Evolutionary conservation across 129 eudicot species (phyloP).

Genomic region (Solidago caesia): DNA sequence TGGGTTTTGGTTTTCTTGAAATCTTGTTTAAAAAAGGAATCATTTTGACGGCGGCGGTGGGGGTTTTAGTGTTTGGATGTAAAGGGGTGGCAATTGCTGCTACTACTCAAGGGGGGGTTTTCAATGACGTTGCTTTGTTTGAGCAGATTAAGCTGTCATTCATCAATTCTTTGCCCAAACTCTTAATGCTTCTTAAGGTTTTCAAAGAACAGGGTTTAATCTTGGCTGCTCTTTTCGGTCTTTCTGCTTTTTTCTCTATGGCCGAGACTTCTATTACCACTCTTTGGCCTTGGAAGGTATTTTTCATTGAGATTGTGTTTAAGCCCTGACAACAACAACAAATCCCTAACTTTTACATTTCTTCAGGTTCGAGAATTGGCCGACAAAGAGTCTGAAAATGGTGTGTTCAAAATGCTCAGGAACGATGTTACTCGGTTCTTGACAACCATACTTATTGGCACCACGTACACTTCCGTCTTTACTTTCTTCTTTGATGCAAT

Average conservation of each 20-base stretch:
- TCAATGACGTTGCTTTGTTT: slow-evolving; percentile 41
- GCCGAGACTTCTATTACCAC: slow-evolving; percentile 97
- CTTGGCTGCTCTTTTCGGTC: slow-evolving; percentile 68
- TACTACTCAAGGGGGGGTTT: slow-evolving; percentile 38
- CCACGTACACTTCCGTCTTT: slow-evolving; percentile 59
- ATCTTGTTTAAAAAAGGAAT: slow-evolving; percentile 45
- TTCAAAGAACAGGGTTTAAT: slow-evolving; percentile 82
- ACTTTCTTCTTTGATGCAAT: slow-evolving; percentile 2
- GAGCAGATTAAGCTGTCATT: slow-evolving; percentile 54
- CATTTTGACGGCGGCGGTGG: slow-evolving; percentile 49
- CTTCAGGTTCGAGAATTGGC: slow-evolving; percentile 91
- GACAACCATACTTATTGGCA: slow-evolving; percentile 95
- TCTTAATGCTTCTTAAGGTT: slow-evolving; percentile 67
- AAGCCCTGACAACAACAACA: not conserved
- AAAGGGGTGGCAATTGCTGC: slow-evolving; percentile 49
- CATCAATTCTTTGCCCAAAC: slow-evolving; percentile 61
- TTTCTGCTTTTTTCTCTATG: slow-evolving; percentile 95
- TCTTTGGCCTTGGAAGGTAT: slow-evolving; percentile 99
- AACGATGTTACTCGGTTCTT: slow-evolving; percentile 90
- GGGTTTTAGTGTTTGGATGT: slow-evolving; percentile 44
- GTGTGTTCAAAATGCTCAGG: slow-evolving; percentile 88
- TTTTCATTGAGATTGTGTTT: not conserved
- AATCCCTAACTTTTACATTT: not conserved
- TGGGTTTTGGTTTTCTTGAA: slow-evolving; percentile 30
- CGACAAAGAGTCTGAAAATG: slow-evolving; percentile 87